Conservation (phyloP, 805 yeast species). For the Metschnikowia similis region DNA sequence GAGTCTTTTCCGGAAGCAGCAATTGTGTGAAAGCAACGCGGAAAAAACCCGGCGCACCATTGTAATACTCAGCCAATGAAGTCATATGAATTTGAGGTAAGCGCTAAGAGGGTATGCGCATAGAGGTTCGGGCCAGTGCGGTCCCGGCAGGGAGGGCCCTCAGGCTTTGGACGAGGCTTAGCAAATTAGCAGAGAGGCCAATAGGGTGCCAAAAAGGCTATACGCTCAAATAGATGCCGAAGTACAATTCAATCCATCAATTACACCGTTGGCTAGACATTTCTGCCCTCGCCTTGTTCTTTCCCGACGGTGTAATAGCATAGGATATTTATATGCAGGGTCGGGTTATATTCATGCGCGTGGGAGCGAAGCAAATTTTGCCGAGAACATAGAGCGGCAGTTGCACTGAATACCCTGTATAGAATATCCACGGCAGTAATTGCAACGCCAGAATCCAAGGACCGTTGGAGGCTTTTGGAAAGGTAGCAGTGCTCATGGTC, state of each 20-base stretch:
- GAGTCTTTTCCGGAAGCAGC: not conserved
- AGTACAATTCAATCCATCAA: too few species aligned
- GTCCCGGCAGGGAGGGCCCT: not conserved
- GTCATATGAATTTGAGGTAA: slow-evolving; percentile 3
- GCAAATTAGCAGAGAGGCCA: not conserved
- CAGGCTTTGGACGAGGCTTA: too few species aligned
- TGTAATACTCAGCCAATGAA: slow-evolving; percentile 14
- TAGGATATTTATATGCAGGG: not conserved
- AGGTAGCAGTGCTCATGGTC: not conserved
- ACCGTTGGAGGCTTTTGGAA: not conserved
- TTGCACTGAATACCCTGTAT: not conserved
- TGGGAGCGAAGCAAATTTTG: not conserved
- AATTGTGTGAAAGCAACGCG: not conserved
- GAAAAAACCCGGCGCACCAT: slow-evolving; percentile 8
- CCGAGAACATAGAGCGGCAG: not conserved
- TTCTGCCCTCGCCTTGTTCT: not conserved
- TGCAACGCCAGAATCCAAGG: too few species aligned
- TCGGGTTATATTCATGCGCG: not conserved
- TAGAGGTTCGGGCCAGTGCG: slow-evolving; percentile 5
- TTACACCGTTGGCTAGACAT: not conserved
- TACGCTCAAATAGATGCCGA: too few species aligned
- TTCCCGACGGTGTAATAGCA: not conserved
- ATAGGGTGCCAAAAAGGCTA: not conserved
- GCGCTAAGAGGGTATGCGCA: slow-evolving; percentile 10
- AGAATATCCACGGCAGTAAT: not conserved